Evolutionary conservation across 2,329 filamentous ascomycete species (phyloP), one percentile per base, ranked within the genome.

Genomic region (Chrysoporthe cubensis): DNA sequence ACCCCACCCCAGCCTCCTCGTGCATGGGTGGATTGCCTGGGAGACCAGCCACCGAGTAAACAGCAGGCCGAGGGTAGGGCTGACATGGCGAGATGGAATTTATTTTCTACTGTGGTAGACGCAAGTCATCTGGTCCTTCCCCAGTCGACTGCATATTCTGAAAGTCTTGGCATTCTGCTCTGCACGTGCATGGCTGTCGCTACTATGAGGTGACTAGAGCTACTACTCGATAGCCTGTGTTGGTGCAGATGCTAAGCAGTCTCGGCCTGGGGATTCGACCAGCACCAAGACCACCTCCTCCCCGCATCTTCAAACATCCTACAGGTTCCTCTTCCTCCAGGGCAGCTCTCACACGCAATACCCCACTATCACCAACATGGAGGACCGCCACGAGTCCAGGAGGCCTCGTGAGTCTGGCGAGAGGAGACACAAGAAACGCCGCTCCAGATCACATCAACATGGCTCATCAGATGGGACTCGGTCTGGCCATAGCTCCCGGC

Each of bases 371-470:
- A 32, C 44, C 63, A 50, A 34, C 2, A 65, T 65, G 63, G 54
- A 54, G 13, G 63, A 65, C 56, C 63, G 56, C 9, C 54, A 43
- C 7, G 69, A 62, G 48, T 70, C 67, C 18, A 71, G 68, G 50
- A 48, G 65, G n/a, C 70, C 66, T 43, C 68, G 71, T 7, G 71
- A 71, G 40, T 70, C 71, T 9, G 70, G 68, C 37, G 67, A 69
- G n/a, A 69, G 68, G 44, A 66, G 68, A 63, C 69, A 71, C 65
- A 68, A 69, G 57, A 72, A 71, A 26, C 70, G 71, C 21, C 71
- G 66, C 50, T 70, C 71, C 26, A 71, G 66, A 40, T 66, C 70
- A 37, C 69, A 69, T 4, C 62, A 65, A 34, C 71, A 64, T 46
- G 69, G 50, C 21, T 69, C 68, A 21, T 67, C 69, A 50, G 61